phyloP scores from a whole-genome alignment of 768 basidiomycete genomes.

The Kwoniella heveanensis region DNA sequence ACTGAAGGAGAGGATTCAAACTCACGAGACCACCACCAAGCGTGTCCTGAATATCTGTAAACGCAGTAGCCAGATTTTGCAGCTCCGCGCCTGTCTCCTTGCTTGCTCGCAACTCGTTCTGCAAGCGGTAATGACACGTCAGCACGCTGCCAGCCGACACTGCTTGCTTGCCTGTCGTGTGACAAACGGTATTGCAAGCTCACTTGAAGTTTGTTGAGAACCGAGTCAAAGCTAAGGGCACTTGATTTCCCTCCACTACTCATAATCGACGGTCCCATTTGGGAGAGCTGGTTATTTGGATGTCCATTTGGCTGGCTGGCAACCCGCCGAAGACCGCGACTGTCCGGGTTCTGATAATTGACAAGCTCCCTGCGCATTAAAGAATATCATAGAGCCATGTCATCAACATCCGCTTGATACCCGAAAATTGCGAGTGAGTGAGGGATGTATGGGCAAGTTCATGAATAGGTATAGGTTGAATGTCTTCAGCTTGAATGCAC shows the following conservation, averaged over 20 bases:
- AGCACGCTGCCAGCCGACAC: no score
- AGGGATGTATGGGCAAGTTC: no score
- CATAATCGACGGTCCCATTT: constrained; percentile 38
- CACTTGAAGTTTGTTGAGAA: constrained; percentile 76
- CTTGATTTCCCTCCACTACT: constrained; percentile 63
- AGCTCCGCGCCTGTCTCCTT: constrained; percentile 89
- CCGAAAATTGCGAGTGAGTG: no score
- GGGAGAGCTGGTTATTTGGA: constrained; percentile 17
- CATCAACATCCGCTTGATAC: not conserved
- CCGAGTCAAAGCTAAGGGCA: constrained; percentile 88
- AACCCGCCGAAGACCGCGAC: constrained; percentile 23
- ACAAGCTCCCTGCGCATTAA: constrained; percentile 34
- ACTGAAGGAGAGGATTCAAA: no score
- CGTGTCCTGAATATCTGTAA: constrained; percentile 90
- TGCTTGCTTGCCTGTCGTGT: no score
- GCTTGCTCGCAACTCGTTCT: constrained; percentile 89
- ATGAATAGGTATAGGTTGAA: no score
- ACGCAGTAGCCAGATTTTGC: constrained; percentile 70
- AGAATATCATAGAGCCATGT: not conserved
- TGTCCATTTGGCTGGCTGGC: constrained; percentile 15
- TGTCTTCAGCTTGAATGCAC: no score
- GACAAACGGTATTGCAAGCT: constrained; percentile 15
- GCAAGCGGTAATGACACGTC: not conserved
- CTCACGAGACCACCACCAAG: constrained; percentile 78
- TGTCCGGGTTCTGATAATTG: constrained; percentile 48